Evolutionary conservation across 257 asterid species (phyloP).

Genomic region (Solanum bulbocastanum): DNA sequence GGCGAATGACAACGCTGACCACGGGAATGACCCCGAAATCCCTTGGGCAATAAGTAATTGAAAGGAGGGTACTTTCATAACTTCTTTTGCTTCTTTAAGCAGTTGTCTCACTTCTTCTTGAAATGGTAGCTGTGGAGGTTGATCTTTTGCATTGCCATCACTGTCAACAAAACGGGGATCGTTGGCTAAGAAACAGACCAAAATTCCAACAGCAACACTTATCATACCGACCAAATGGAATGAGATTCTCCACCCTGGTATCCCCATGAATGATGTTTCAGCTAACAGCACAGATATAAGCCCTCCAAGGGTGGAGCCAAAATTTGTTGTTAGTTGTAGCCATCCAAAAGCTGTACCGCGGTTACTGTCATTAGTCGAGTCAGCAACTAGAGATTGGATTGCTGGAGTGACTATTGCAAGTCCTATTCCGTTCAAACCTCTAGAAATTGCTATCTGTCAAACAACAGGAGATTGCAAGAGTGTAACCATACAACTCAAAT

Average conservation of each 20-base stretch:
- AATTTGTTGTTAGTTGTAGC: conserved; percentile 56
- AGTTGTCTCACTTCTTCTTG: background rate
- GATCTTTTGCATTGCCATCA: conserved; percentile 25
- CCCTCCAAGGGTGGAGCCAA: conserved; percentile 85
- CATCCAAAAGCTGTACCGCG: conserved; percentile 95
- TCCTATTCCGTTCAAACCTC: conserved; percentile 83
- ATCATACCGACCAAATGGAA: conserved; percentile 68
- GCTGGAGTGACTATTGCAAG: conserved; percentile 85
- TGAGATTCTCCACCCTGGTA: conserved; percentile 85
- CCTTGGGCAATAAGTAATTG: conserved; percentile 10
- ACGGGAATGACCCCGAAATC: conserved; percentile 1
- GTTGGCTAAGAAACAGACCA: conserved; percentile 48
- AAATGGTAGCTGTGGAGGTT: conserved; percentile 2
- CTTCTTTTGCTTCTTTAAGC: conserved; percentile 59
- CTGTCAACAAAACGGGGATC: conserved; percentile 46
- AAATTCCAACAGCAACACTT: conserved; percentile 56
- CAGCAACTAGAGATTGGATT: conserved; percentile 77
- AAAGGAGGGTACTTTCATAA: conserved; percentile 8
- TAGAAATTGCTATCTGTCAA: conserved; percentile 62
- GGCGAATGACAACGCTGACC: conserved; percentile 9
- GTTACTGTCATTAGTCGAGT: conserved; percentile 66
- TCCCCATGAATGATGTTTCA: conserved; percentile 54
- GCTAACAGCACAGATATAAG: conserved; percentile 55
- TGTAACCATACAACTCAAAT: background rate
- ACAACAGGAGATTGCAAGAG: background rate